phyloP scores from a whole-genome alignment of 192 early-diverging fungal genomes.

The Funneliformis mosseae region DNA sequence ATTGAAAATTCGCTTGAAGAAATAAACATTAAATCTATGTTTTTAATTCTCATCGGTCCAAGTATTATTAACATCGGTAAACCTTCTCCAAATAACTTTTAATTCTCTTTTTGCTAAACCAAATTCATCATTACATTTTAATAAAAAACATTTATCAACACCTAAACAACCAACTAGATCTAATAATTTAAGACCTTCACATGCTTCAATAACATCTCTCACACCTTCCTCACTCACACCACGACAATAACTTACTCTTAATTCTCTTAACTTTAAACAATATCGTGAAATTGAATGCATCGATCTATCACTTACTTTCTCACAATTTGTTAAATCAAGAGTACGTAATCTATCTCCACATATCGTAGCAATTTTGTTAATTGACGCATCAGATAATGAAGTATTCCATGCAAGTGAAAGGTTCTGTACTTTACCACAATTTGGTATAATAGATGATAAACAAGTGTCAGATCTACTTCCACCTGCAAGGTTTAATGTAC shows the following conservation, averaged over 20 bases:
- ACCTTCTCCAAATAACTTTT: slow-evolving; percentile 16
- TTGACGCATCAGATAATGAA: slow-evolving; percentile 25
- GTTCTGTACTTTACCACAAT: slow-evolving; percentile 30
- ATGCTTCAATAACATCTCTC: slow-evolving; percentile 19
- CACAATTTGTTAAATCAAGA: slow-evolving; percentile 35
- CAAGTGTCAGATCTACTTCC: slow-evolving; percentile 27
- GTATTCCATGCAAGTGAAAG: slow-evolving; percentile 34
- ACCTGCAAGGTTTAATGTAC: slow-evolving; percentile 30
- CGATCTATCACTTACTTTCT: slow-evolving; percentile 32
- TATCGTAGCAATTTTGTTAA: slow-evolving; percentile 14
- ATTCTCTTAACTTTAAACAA: slow-evolving; percentile 31
- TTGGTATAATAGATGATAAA: slow-evolving; percentile 24
- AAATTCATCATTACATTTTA: slow-evolving; percentile 33
- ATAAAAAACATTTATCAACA: slow-evolving; percentile 15
- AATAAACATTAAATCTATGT: too few species aligned
- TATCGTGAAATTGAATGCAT: slow-evolving; percentile 15
- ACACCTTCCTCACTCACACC: slow-evolving; percentile 29
- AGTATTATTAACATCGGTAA: neutral
- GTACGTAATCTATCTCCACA: slow-evolving; percentile 19
- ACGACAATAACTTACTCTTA: slow-evolving; percentile 34
- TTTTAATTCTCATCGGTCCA: slow-evolving; percentile 13
- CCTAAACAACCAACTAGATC: slow-evolving; percentile 31
- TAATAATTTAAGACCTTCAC: slow-evolving; percentile 24
- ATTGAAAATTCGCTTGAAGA: too few species aligned
- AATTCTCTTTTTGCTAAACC: neutral